Base-by-base conservation (phyloP, 2,329 filamentous ascomycete genomes). In the Ascochyta clinopodiicola region DNA sequence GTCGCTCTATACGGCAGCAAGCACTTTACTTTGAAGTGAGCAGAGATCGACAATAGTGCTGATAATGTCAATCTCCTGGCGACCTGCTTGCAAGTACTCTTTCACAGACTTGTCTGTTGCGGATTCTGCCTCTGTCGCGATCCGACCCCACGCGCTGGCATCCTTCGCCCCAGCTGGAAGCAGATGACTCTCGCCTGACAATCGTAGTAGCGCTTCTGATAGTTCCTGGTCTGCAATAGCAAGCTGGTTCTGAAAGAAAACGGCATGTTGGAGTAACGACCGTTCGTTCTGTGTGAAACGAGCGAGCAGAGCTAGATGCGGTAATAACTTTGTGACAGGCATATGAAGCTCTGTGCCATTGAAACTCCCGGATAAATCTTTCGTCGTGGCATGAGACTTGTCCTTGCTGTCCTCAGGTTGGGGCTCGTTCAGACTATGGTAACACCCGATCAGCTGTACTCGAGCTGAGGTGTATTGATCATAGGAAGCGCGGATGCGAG, bases 181-280 rank as follows among this genome's bases (percentile, higher is more conserved):
- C 9, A 78, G 57, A 48, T 76, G 74, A 52, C 74, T 77, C 59
- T 78, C 75, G 17, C 68, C 73, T 0, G 75, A 72, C 1, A 78
- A 63, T 6, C 75, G 66, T 5, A 69, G 57, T 5, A 77, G 52
- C 1, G 67, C 62, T 21, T 71, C 67, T 12, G 61, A 56, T 1
- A 67, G 62, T 2, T 73, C 69, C 24, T 70, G 68, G 25, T 73
- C 68, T 22, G 68, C 68, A 6, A 62, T 45, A 25, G 62, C 59
- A n/a, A 77, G 59, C 44, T 71, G 72, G 6, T 57, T 56, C 35
- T 74, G 64, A 3, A 77, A 60, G 49, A 72, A 75, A 13, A 74
- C 63, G 2, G 68, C 63, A 49, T 75, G 72, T 40, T 75, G 69
- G 6, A 74, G 64, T 17, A 77, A 57, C 10, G 64, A 59, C 17